phyloP scores from a whole-genome alignment of 192 early-diverging fungal genomes.

The Endogone sp. region DNA sequence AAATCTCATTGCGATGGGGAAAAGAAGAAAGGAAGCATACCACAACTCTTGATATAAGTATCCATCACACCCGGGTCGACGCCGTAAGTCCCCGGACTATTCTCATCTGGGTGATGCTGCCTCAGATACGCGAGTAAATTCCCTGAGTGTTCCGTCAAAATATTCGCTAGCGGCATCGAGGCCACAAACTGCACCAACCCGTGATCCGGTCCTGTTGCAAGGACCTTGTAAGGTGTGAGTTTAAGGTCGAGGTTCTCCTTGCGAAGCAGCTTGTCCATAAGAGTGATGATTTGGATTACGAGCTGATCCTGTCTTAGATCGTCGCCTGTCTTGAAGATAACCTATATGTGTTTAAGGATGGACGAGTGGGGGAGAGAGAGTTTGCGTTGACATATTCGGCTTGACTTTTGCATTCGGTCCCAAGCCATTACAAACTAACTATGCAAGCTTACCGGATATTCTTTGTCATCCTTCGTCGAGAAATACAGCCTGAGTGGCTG shows the following conservation, averaged over 20 bases:
- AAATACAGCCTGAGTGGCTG: conserved; percentile 88
- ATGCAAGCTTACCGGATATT: conserved; percentile 66
- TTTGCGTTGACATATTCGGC: not conserved
- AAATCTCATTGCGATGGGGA: not conserved
- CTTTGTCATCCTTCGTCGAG: conserved; percentile 71
- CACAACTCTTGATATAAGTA: conserved; percentile 93
- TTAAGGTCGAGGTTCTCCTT: conserved; percentile 96
- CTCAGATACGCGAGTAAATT: conserved; percentile 81
- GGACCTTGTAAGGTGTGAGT: conserved; percentile 92
- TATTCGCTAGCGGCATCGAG: conserved; percentile 84
- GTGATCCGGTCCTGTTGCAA: conserved; percentile 93
- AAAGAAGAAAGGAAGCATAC: conserved; percentile 37
- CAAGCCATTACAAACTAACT: conserved; percentile 3
- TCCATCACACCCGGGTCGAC: conserved; percentile 82
- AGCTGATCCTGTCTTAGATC: conserved; percentile 88
- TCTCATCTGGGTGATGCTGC: conserved; percentile 64
- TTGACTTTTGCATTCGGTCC: too few relatives aligned
- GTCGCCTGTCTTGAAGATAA: conserved; percentile 98
- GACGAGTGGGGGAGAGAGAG: not conserved
- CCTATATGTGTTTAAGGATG: conserved; percentile 18
- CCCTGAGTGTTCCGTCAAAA: conserved; percentile 82
- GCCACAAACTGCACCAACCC: conserved; percentile 94
- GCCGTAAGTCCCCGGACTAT: conserved; percentile 53
- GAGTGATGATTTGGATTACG: conserved; percentile 93
- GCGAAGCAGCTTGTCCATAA: conserved; percentile 93